Conservation (phyloP, 202 grass and related monocot genomes). For the Musa balbisiana region DNA sequence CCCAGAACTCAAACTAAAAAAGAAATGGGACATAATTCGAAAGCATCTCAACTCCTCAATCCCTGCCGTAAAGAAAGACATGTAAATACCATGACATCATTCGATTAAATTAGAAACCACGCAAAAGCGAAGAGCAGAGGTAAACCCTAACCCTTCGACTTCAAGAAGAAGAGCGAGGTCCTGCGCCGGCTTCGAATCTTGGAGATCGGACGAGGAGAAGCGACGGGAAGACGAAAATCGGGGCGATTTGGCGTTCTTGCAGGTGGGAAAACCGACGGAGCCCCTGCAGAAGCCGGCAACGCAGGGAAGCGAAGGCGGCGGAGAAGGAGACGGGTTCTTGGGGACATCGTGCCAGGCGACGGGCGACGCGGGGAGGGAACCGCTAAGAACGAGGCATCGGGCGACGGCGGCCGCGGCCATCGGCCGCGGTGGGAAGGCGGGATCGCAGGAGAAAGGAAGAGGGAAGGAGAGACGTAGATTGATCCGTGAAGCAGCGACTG, state of each 20-base stretch:
- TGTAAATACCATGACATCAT: not conserved
- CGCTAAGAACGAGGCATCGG: slow-evolving; percentile 16
- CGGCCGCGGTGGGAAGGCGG: not conserved
- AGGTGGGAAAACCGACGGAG: not conserved
- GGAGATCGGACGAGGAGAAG: slow-evolving; percentile 22
- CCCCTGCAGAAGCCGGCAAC: not conserved
- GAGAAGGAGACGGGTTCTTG: not conserved
- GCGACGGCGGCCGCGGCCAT: slow-evolving; percentile 20
- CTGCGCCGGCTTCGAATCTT: not conserved
- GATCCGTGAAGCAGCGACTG: slow-evolving; percentile 4
- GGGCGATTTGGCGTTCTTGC: not conserved
- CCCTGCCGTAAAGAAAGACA: not conserved
- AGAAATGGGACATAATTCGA: too few species aligned
- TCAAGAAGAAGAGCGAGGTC: slow-evolving; percentile 57
- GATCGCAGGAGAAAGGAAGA: not conserved
- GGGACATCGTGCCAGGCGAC: not conserved
- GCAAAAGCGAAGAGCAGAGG: not conserved
- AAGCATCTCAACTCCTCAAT: not conserved
- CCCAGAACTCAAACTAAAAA: too few species aligned
- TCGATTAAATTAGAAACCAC: slow-evolving; percentile 1
- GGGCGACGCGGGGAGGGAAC: not conserved
- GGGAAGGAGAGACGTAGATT: not conserved
- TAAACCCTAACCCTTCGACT: slow-evolving; percentile 59
- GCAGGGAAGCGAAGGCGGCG: not conserved
- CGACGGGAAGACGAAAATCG: not conserved